Evolutionary conservation across 805 yeast species (phyloP).

Genomic region (Teunomyces kruisii): DNA sequence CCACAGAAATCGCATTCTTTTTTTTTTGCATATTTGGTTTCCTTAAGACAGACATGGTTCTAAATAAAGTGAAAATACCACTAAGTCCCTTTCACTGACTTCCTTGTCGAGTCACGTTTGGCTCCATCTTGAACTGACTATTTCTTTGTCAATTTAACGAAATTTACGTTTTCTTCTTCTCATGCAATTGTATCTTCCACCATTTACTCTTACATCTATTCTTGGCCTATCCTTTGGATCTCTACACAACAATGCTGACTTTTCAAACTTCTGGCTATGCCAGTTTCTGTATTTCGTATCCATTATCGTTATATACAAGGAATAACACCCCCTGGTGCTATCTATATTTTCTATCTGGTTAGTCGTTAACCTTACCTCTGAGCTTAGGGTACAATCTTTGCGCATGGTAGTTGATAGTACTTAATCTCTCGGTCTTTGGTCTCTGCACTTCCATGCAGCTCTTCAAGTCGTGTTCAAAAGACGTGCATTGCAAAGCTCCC

Average conservation of each 20-base stretch:
- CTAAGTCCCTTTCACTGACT: no score
- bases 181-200: no score
- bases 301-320: constrained; percentile 2
- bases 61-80: no score
- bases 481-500: constrained; percentile 65
- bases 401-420: constrained; percentile 57
- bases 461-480: constrained; percentile 68
- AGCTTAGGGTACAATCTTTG: constrained; percentile 56
- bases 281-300: neutral
- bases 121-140: no score
- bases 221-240: neutral
- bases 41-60: neutral
- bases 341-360: constrained; percentile 4
- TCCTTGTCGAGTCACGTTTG: no score
- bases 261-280: neutral
- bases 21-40: constrained; percentile 5
- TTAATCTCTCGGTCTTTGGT: constrained; percentile 39
- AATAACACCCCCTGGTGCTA: constrained; percentile 1
- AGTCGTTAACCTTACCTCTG: constrained; percentile 44
- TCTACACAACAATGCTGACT: neutral
- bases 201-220: no score
- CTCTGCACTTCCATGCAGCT: constrained; percentile 61
- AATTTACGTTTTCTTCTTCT: no score
- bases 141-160: no score
- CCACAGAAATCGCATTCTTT: constrained; percentile 27